A percentile compares a stretch with the other conserved stretches of the same genome.
These are phyloP conservation scores for Sclerotinia minor DNA, from an alignment of 2,329 filamentous ascomycete genomes.

Conservation along the genomic window DNA sequence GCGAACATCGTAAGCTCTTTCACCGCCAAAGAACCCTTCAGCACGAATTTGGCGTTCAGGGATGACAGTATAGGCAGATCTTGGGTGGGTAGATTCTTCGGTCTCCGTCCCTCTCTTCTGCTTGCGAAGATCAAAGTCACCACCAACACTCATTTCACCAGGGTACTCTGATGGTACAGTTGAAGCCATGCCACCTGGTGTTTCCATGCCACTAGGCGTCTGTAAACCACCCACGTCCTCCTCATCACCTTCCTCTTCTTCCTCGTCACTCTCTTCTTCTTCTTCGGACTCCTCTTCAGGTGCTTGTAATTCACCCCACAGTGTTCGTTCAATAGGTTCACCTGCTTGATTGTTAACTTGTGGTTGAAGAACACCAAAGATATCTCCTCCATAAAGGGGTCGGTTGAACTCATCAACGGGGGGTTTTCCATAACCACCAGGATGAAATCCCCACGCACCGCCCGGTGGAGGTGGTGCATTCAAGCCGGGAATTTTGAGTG, in stretches of 20 bases:
- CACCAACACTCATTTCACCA: constrained; percentile 72
- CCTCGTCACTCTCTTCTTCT: constrained; percentile 66
- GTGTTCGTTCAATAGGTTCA: constrained; percentile 79
- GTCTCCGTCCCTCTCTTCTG: constrained; percentile 82
- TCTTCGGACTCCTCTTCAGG: constrained; percentile 71
- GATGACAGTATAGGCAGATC: constrained; percentile 84
- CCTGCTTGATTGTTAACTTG: constrained; percentile 63
- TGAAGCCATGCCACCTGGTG: constrained; percentile 77
- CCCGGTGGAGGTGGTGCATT: constrained; percentile 91
- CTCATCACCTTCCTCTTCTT: constrained; percentile 64
- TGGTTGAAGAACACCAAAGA: constrained; percentile 75
- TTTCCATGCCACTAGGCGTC: constrained; percentile 76
- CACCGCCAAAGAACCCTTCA: constrained; percentile 94
- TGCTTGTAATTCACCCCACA: constrained; percentile 91
- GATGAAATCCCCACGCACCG: constrained; percentile 90
- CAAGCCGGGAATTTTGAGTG: constrained; percentile 89
- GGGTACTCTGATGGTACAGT: constrained; percentile 78
- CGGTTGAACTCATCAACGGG: constrained; percentile 91
- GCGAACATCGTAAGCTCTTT: constrained; percentile 86
- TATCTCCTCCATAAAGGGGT: constrained; percentile 89
- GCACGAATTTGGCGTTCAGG: constrained; percentile 83
- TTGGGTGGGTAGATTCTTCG: constrained; percentile 72
- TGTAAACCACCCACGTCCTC: constrained; percentile 66
- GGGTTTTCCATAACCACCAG: constrained; percentile 93
- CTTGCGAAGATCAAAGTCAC: constrained; percentile 91